Evolutionary conservation across 805 yeast species (phyloP).

Genomic region (Sugiyamaella lignohabitans): DNA sequence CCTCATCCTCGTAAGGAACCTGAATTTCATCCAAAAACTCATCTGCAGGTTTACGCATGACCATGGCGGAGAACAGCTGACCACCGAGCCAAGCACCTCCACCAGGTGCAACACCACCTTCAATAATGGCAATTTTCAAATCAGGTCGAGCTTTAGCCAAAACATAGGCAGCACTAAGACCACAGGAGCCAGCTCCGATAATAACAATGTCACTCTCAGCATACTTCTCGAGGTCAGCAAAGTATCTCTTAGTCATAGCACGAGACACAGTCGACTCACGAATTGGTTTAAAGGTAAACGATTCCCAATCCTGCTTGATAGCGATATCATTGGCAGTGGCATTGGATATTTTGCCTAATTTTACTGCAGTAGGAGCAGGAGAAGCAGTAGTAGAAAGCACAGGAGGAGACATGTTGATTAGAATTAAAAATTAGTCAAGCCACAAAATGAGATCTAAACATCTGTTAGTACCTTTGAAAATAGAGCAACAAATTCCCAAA

Average conservation of each 20-base stretch:
- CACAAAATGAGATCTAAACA: background rate
- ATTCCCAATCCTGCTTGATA: constrained; percentile 49
- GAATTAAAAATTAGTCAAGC: background rate
- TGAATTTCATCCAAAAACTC: constrained; percentile 56
- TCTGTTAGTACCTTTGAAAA: constrained; percentile 2
- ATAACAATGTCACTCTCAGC: constrained; percentile 71
- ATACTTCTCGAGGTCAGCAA: constrained; percentile 63
- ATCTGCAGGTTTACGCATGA: constrained; percentile 74
- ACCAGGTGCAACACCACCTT: constrained; percentile 70
- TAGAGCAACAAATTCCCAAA: background rate
- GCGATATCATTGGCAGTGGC: constrained; percentile 7
- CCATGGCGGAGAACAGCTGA: constrained; percentile 70
- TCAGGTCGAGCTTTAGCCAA: constrained; percentile 71
- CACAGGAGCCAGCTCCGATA: constrained; percentile 75
- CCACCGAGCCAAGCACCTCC: constrained; percentile 81
- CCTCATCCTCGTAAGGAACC: constrained; percentile 68
- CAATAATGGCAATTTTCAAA: constrained; percentile 64
- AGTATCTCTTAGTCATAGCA: constrained; percentile 73
- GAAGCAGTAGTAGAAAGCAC: constrained; percentile 14
- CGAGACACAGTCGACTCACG: constrained; percentile 74
- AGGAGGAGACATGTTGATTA: constrained; percentile 14
- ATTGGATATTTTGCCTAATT: constrained; percentile 6
- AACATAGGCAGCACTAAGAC: constrained; percentile 68
- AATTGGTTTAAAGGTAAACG: constrained; percentile 62
- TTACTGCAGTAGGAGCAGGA: constrained; percentile 10